A percentile compares a stretch with the other conserved stretches of the same genome.
These are phyloP conservation scores for Niebla homalea DNA, from an alignment of 495 filamentous ascomycete species.

Conservation along the genomic window DNA sequence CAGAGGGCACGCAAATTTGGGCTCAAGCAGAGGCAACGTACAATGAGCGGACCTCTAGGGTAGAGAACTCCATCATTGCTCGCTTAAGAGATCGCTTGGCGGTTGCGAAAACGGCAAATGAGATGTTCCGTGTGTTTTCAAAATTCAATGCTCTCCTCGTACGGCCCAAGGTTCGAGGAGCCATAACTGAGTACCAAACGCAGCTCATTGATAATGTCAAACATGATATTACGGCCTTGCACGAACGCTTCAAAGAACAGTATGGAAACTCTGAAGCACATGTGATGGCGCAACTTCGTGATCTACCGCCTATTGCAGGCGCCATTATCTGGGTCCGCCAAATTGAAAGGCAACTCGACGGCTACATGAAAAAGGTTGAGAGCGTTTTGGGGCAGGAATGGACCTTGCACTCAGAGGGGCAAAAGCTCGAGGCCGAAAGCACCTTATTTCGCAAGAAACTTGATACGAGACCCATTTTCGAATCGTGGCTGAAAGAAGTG, in stretches of 20 bases:
- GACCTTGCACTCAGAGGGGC: constrained; percentile 85
- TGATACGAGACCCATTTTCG: constrained; percentile 82
- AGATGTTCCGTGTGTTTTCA: constrained; percentile 99
- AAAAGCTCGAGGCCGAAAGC: constrained; percentile 81
- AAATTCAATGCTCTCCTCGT: constrained; percentile 99
- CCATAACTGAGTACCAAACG: constrained; percentile 93
- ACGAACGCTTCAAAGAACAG: constrained; percentile 96
- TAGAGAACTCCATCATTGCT: constrained; percentile 98
- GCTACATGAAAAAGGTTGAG: constrained; percentile 96
- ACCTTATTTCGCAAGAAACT: constrained; percentile 90
- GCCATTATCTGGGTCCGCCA: constrained; percentile 95
- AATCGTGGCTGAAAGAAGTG: constrained; percentile 88
- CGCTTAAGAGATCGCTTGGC: constrained; percentile 84
- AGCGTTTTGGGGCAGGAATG: constrained; percentile 88
- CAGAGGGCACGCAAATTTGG: constrained; percentile 80
- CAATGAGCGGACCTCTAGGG: constrained; percentile 88
- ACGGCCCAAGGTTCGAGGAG: constrained; percentile 90
- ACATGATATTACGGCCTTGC: constrained; percentile 78
- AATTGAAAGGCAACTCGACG: constrained; percentile 86
- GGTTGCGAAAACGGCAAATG: constrained; percentile 88
- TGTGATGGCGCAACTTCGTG: constrained; percentile 90
- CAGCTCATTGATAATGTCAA: constrained; percentile 97
- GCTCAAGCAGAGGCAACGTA: constrained; percentile 85
- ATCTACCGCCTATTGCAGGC: constrained; percentile 88
- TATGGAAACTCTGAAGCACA: constrained; percentile 97